Conservation (phyloP, 306 rosid genomes). For the Lagenaria siceraria region DNA sequence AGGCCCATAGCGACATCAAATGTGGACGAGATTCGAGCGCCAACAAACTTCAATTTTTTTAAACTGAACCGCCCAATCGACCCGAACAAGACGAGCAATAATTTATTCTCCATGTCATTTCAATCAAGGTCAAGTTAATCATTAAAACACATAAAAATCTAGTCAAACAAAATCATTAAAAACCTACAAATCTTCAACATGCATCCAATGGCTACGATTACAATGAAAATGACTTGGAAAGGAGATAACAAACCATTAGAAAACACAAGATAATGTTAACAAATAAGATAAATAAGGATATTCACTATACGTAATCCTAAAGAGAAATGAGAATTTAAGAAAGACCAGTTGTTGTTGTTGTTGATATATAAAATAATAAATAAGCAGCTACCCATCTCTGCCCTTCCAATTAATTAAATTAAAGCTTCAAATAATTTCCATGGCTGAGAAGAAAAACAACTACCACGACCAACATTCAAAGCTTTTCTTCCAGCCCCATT, state of each 20-base stretch:
- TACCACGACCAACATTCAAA: slow-evolving; percentile 11
- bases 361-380: neutral
- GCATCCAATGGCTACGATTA: neutral
- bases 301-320: neutral
- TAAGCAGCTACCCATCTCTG: neutral
- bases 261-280: neutral
- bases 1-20: too few relatives aligned
- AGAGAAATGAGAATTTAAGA: neutral
- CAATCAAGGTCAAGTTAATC: too few relatives aligned
- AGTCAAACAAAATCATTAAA: neutral
- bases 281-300: neutral
- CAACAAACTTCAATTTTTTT: too few relatives aligned
- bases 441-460: slow-evolving; percentile 17
- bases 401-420: too few relatives aligned
- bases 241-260: neutral
- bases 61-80: too few relatives aligned
- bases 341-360: neutral
- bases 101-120: too few relatives aligned
- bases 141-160: too few relatives aligned
- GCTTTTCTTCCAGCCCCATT: slow-evolving; percentile 3
- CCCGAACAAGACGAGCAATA: too few relatives aligned
- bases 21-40: too few relatives aligned
- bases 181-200: too few relatives aligned
- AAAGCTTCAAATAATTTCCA: neutral
- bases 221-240: neutral